phyloP scores from a whole-genome alignment of 305 asterid species.

The Petunia hybrid region DNA sequence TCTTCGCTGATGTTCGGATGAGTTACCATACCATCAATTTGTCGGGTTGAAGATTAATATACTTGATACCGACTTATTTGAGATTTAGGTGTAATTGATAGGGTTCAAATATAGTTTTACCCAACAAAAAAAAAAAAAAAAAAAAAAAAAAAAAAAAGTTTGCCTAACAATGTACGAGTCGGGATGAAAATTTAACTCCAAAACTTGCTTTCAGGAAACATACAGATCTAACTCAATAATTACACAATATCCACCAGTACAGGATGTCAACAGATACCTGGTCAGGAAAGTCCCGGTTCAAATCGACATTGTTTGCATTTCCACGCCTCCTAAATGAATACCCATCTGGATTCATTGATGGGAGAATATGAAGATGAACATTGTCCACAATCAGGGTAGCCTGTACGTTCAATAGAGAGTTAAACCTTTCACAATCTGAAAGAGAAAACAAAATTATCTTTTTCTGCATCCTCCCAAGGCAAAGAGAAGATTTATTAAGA shows the following conservation, averaged over 20 bases:
- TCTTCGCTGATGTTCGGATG: neutral
- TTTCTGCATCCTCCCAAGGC: neutral
- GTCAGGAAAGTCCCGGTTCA: conserved; percentile 93
- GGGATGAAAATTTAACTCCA: neutral
- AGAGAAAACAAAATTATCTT: neutral
- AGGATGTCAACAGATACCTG: conserved; percentile 59
- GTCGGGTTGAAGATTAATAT: neutral
- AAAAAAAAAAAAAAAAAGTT: too few relatives aligned
- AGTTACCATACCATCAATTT: neutral
- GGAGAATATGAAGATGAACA: conserved; percentile 90
- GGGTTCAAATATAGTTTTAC: neutral
- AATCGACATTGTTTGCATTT: conserved; percentile 76
- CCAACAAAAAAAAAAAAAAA: too few relatives aligned
- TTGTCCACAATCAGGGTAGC: conserved; percentile 80
- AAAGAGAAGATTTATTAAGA: conserved; percentile 18
- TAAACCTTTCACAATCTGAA: conserved; percentile 8
- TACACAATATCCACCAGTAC: neutral
- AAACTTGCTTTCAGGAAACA: neutral
- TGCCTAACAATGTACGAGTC: neutral
- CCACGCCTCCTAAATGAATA: conserved; percentile 72
- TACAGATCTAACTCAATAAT: neutral
- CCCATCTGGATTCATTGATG: conserved; percentile 94
- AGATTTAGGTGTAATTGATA: neutral
- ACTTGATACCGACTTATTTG: conserved; percentile 1
- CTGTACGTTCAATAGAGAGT: conserved; percentile 42